Conservation (phyloP, 1,284 basidiomycete species). For the Trichosporon faecale region DNA sequence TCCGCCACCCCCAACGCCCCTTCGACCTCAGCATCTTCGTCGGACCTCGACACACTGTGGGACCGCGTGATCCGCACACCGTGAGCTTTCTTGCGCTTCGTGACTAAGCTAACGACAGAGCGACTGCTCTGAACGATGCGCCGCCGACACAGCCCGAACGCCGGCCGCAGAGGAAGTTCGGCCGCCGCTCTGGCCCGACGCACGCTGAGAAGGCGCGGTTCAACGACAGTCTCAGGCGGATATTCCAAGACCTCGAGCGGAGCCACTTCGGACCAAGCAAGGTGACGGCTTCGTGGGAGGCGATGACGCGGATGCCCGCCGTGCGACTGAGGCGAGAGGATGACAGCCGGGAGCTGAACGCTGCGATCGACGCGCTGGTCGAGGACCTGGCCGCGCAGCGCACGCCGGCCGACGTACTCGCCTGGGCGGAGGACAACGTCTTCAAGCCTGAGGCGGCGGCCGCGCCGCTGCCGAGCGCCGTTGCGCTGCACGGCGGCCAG, state of each 20-base stretch:
- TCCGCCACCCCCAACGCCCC: background rate
- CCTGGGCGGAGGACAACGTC: constrained; percentile 70
- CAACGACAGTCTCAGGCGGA: constrained; percentile 3
- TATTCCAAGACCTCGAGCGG: constrained; percentile 8
- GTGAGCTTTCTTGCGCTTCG: constrained; percentile 9
- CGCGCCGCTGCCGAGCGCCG: constrained; percentile 44
- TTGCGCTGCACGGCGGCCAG: constrained; percentile 17
- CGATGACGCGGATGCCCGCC: background rate
- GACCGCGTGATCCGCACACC: constrained; percentile 21
- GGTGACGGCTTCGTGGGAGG: constrained; percentile 4
- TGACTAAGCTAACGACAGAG: background rate
- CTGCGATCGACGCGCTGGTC: constrained; percentile 64
- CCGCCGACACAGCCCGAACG: background rate
- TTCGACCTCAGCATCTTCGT: background rate
- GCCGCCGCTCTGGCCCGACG: background rate
- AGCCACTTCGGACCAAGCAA: background rate
- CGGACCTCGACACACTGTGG: constrained; percentile 14
- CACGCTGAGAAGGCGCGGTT: constrained; percentile 1
- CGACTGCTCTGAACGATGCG: background rate
- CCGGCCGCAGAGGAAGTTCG: background rate
- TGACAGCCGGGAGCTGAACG: constrained; percentile 28
- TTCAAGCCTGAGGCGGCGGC: constrained; percentile 58
- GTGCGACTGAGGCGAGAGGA: constrained; percentile 20
- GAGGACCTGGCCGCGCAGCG: constrained; percentile 69
- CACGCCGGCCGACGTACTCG: constrained; percentile 68